Evolutionary conservation across 208 protist species (phyloP).

Genomic region (Hexamita inflata): DNA sequence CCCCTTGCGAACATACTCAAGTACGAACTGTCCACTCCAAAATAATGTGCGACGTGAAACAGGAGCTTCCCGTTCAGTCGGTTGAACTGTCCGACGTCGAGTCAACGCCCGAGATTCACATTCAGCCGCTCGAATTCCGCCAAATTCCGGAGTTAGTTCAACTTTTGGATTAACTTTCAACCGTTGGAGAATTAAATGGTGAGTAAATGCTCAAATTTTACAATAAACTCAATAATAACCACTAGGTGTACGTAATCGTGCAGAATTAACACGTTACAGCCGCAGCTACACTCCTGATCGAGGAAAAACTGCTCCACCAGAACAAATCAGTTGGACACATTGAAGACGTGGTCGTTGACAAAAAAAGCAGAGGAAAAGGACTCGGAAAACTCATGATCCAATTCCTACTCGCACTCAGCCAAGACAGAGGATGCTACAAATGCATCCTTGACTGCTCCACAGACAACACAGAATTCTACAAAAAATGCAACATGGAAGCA

Average conservation of each 20-base stretch:
- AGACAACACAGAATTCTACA: constrained; percentile 56
- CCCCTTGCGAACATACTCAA: no score
- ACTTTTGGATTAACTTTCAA: constrained; percentile 4
- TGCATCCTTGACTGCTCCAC: constrained; percentile 60
- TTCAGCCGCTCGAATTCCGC: background rate
- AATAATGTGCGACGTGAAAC: no score
- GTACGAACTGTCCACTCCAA: no score
- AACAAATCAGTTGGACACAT: constrained; percentile 53
- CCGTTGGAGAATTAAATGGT: background rate
- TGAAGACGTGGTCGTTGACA: constrained; percentile 61
- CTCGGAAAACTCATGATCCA: constrained; percentile 47
- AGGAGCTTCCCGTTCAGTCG: no score
- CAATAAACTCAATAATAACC: background rate
- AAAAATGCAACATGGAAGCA: constrained; percentile 50
- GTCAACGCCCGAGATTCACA: background rate
- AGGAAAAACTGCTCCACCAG: constrained; percentile 54
- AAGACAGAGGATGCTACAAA: constrained; percentile 47
- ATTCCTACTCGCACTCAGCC: constrained; percentile 35
- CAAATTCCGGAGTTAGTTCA: background rate
- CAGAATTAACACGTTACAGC: constrained; percentile 39
- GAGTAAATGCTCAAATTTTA: background rate
- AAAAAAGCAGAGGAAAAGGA: constrained; percentile 46
- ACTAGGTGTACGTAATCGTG: background rate
- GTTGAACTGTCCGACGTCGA: background rate
- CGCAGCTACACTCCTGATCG: constrained; percentile 49